These are phyloP conservation scores for Xylaria sp. DNA, from an alignment of 495 filamentous ascomycete genomes.

Conservation along the genomic window DNA sequence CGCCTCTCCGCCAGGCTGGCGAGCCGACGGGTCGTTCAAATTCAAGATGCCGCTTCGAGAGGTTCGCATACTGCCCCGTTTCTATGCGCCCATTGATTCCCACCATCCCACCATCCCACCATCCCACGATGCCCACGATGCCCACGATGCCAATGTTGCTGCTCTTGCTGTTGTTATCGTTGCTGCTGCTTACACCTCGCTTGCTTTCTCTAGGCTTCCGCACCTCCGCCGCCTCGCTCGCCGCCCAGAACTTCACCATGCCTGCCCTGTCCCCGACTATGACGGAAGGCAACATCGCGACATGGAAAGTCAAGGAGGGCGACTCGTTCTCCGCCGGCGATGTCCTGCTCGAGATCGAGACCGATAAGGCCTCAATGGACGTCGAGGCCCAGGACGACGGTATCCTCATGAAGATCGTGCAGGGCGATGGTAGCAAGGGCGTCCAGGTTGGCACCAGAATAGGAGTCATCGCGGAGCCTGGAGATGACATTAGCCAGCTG, in stretches of 20 bases:
- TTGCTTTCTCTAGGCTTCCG: conserved; percentile 60
- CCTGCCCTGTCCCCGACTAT: conserved; percentile 86
- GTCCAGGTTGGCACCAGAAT: conserved; percentile 77
- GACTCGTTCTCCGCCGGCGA: conserved; percentile 78
- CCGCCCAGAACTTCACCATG: conserved; percentile 83
- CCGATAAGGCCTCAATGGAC: conserved; percentile 88
- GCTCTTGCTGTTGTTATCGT: neutral
- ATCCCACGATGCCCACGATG: too few relatives aligned
- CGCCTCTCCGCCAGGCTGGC: conserved; percentile 58
- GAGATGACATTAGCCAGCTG: conserved; percentile 73
- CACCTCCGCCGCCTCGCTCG: conserved; percentile 62
- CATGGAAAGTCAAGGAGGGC: conserved; percentile 80
- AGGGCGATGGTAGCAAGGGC: conserved; percentile 71
- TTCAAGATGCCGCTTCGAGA: conserved; percentile 57
- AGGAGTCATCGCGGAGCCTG: conserved; percentile 75
- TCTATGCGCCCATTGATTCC: conserved; percentile 12
- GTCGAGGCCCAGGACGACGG: conserved; percentile 89
- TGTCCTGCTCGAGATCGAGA: conserved; percentile 85
- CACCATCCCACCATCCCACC: too few relatives aligned
- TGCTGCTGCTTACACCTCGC: conserved; percentile 4
- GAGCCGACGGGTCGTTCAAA: conserved; percentile 53
- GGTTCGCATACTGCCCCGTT: conserved; percentile 45
- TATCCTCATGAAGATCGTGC: conserved; percentile 76
- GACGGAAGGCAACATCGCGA: conserved; percentile 83
- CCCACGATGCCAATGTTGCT: too few relatives aligned